Base-by-base conservation (phyloP, 164 flowering plant genomes). In the Vitis labrusca region DNA sequence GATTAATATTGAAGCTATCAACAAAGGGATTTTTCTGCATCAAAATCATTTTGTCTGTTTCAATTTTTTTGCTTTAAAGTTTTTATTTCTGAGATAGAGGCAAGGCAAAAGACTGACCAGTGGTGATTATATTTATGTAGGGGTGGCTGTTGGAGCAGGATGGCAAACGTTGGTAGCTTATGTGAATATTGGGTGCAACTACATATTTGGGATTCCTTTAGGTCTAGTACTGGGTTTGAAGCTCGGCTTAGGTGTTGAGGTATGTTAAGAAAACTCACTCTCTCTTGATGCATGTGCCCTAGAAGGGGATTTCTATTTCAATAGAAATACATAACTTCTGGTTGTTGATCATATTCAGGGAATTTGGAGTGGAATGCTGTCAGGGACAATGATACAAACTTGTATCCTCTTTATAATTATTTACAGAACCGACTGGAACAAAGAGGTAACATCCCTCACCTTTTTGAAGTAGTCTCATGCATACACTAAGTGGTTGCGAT, bases 121-220 rank as follows among this genome's bases (percentile, higher is more conserved):
- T 37, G 5, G 44, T 37, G 44, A 37, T 37, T 6, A 37, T 37
- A 6, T 73, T 64, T 50, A 12, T 61, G 59, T 59, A 79, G 82
- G 82, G 27, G 80, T 73, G 27, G 82, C 82, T 3, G 52, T 79
- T 48, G 82, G 82, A 52, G 79, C 79, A 51, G 82, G 82, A 59
- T 79, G 82, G 79, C 80, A 78, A 61, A 56, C 72, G 5, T 10
- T 63, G 8, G 74, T 78, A 17, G 81, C 81, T 0, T 78, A 67
- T 16, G 71, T 78, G 9, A 78, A 74, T 50, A 54, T 78, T 27
- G 81, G 59, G 10, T 58, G 75, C 63, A 71, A 71, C 64, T 78
- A 74, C 72, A 14, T 78, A 14, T 73, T 78, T 52, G 78, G 78
- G 19, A 37, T 79, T 49, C 73, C 80, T 5, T 1, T 65, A 4